Evolutionary conservation across 1,284 basidiomycete species (phyloP).

Genomic region (Irpex lacteus): DNA sequence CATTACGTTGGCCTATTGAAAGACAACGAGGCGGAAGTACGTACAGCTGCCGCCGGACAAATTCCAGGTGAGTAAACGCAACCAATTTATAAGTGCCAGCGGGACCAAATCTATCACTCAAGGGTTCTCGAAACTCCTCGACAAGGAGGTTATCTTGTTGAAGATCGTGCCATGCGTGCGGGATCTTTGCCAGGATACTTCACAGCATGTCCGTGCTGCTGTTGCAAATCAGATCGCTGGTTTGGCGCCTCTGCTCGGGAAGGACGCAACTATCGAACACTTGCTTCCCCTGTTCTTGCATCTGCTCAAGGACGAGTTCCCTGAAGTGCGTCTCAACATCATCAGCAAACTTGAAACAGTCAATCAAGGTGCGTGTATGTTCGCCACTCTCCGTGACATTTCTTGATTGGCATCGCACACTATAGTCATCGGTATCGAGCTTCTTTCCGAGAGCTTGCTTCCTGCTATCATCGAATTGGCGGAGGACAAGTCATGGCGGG

Average conservation of each 20-base stretch:
- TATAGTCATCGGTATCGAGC: conserved; percentile 94
- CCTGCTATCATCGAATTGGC: conserved; percentile 98
- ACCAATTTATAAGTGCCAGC: background rate
- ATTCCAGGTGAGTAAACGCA: conserved; percentile 74
- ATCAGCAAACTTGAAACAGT: conserved; percentile 99
- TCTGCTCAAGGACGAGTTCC: conserved; percentile 98
- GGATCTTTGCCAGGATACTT: conserved; percentile 90
- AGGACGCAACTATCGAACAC: conserved; percentile 94
- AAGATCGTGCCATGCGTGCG: conserved; percentile 96
- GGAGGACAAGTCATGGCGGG: conserved; percentile 99
- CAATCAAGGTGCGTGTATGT: conserved; percentile 68
- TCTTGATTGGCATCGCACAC: background rate
- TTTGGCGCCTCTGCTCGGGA: conserved; percentile 93
- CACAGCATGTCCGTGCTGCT: conserved; percentile 96
- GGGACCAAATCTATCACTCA: conserved; percentile 1
- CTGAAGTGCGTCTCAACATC: conserved; percentile 96
- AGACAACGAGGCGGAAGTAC: conserved; percentile 98
- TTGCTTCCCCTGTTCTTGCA: conserved; percentile 96
- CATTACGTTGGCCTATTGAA: conserved; percentile 95
- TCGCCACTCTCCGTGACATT: background rate
- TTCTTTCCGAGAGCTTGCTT: conserved; percentile 92
- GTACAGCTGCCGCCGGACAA: conserved; percentile 94
- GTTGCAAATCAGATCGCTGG: conserved; percentile 97
- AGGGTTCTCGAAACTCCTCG: conserved; percentile 96
- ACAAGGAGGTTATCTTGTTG: conserved; percentile 92